phyloP scores from a whole-genome alignment of 2,329 filamentous ascomycete genomes.

The Elsinoe arachidis region DNA sequence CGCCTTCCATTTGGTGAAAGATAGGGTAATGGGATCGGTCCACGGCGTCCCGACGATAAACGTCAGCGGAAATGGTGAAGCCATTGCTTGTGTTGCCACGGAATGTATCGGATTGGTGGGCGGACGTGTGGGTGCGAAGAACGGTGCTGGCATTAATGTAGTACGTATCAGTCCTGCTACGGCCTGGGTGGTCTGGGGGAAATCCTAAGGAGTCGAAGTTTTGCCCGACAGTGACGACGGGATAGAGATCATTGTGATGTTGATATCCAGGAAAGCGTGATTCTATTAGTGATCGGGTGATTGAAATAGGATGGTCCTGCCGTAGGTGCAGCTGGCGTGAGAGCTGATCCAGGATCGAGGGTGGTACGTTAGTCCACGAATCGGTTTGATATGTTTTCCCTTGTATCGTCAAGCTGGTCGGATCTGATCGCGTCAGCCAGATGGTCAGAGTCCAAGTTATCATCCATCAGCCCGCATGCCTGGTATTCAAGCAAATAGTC shows the following conservation, averaged over 20 bases:
- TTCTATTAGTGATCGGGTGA: constrained; percentile 88
- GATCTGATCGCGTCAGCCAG: not conserved
- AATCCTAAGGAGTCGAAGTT: constrained; percentile 99
- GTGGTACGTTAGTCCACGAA: constrained; percentile 75
- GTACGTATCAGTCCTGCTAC: constrained; percentile 85
- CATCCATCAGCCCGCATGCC: not conserved
- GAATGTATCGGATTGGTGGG: constrained; percentile 81
- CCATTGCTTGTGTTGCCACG: constrained; percentile 62
- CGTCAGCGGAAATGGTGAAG: constrained; percentile 87
- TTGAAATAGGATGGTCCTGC: constrained; percentile 77
- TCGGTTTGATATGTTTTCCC: constrained; percentile 60
- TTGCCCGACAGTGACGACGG: constrained; percentile 72
- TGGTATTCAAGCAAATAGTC: not conserved
- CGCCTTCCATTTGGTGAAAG: constrained; percentile 98
- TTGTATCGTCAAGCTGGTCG: constrained; percentile 43
- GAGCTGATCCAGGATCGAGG: constrained; percentile 65
- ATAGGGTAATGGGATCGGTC: constrained; percentile 92
- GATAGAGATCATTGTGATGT: constrained; percentile 69
- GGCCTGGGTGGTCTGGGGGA: constrained; percentile 75
- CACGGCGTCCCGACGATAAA: constrained; percentile 90
- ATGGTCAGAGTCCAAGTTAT: not conserved
- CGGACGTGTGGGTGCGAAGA: constrained; percentile 86
- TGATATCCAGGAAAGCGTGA: constrained; percentile 73
- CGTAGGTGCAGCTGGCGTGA: constrained; percentile 80
- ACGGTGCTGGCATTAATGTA: constrained; percentile 82